Evolutionary conservation across 208 protist species (phyloP).

Genomic region (Phytomonas serpens): DNA sequence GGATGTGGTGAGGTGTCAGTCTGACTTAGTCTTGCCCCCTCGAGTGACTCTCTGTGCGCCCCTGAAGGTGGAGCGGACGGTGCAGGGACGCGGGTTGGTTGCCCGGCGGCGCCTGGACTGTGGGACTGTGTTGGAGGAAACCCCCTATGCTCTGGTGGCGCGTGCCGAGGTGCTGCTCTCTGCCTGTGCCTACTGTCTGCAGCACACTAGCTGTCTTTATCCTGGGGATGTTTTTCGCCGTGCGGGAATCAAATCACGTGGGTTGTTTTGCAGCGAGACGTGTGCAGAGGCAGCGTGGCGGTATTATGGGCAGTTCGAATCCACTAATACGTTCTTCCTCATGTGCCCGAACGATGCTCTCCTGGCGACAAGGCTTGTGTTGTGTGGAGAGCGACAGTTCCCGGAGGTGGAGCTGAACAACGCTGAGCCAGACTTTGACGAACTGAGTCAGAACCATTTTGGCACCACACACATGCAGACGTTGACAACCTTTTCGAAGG

Average conservation of each 20-base stretch:
- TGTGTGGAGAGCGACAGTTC: constrained; percentile 19
- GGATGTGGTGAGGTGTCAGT: constrained; percentile 16
- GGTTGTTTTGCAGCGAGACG: constrained; percentile 73
- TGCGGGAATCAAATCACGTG: constrained; percentile 46
- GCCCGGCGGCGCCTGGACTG: constrained; percentile 31
- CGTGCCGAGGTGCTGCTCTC: constrained; percentile 62
- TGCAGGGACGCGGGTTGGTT: constrained; percentile 29
- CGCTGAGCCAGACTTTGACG: constrained; percentile 26
- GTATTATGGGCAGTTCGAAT: constrained; percentile 62
- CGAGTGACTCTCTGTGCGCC: constrained; percentile 17
- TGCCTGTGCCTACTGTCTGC: constrained; percentile 74
- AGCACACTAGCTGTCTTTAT: constrained; percentile 60
- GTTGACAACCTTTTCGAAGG: constrained; percentile 42
- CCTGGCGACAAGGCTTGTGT: constrained; percentile 57
- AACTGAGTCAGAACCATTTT: constrained; percentile 24
- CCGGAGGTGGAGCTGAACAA: constrained; percentile 18
- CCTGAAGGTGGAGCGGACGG: constrained; percentile 18
- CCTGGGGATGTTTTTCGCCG: constrained; percentile 46
- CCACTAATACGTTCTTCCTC: constrained; percentile 63
- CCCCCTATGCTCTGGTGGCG: constrained; percentile 46
- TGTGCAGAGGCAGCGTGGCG: constrained; percentile 60
- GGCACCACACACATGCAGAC: constrained; percentile 31
- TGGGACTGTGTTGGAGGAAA: constrained; percentile 52
- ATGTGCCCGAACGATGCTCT: constrained; percentile 79
- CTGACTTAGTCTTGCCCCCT: constrained; percentile 20